A percentile compares a stretch with the other conserved stretches of the same genome.
Conservation (phyloP, 2,329 filamentous ascomycete species). For the Aspergillus sp. region DNA sequence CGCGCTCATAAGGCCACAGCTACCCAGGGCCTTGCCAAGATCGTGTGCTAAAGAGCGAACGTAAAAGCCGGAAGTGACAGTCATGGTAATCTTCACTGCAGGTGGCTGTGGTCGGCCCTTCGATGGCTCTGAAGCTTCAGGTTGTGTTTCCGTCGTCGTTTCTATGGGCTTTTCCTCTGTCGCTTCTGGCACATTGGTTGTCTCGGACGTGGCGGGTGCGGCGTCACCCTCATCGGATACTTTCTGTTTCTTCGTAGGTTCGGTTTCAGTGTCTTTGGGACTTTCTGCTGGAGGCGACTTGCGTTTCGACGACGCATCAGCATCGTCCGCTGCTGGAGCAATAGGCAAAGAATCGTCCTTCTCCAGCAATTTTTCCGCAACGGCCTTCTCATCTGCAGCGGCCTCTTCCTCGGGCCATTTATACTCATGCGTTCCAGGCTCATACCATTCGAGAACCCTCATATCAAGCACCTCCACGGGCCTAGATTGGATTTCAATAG, state of each 20-base stretch:
- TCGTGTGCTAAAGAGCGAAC: constrained; percentile 93
- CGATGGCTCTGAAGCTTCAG: not conserved
- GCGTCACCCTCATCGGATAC: constrained; percentile 27
- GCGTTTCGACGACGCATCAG: constrained; percentile 30
- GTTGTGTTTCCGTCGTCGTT: not conserved
- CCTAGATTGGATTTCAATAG: constrained; percentile 77
- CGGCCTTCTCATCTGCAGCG: constrained; percentile 68
- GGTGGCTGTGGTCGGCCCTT: constrained; percentile 49
- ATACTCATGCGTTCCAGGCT: constrained; percentile 76
- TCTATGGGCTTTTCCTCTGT: not conserved
- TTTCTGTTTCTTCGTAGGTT: constrained; percentile 31
- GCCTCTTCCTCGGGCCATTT: constrained; percentile 80
- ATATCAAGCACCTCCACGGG: constrained; percentile 75
- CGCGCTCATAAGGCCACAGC: constrained; percentile 81
- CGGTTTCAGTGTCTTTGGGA: constrained; percentile 15
- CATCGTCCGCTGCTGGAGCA: constrained; percentile 27
- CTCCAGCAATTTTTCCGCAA: constrained; percentile 67
- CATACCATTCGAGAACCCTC: constrained; percentile 79
- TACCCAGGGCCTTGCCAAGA: constrained; percentile 76
- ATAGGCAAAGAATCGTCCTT: constrained; percentile 32
- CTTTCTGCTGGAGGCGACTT: constrained; percentile 33
- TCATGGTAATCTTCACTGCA: constrained; percentile 82
- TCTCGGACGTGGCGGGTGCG: constrained; percentile 18
- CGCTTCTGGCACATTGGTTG: constrained; percentile 5
- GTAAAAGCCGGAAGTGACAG: constrained; percentile 94